These are phyloP conservation scores for Boletus reticulatus DNA, from an alignment of 768 basidiomycete genomes.

Conservation along the genomic window DNA sequence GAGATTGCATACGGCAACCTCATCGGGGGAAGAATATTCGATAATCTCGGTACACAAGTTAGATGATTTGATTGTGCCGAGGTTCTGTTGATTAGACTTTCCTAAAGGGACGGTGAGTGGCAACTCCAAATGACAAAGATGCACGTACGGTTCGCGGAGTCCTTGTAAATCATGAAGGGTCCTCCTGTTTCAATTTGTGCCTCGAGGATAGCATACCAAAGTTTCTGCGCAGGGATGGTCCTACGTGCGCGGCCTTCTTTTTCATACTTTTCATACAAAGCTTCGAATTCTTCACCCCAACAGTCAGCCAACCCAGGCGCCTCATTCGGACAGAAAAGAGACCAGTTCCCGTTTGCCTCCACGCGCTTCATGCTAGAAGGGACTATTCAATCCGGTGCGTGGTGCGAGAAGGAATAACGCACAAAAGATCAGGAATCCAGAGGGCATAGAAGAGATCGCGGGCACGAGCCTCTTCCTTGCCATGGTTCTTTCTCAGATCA, in stretches of 20 bases:
- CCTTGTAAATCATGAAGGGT: slow-evolving; percentile 99
- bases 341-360: slow-evolving; percentile 86
- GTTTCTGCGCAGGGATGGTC: slow-evolving; percentile 89
- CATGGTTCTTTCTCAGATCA: slow-evolving; percentile 97
- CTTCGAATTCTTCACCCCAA: slow-evolving; percentile 87
- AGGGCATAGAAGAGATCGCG: slow-evolving; percentile 97
- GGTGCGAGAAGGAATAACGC: slow-evolving; percentile 25
- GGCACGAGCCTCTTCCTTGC: slow-evolving; percentile 95
- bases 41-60: slow-evolving; percentile 99
- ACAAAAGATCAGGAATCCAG: slow-evolving; percentile 98
- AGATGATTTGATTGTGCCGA: slow-evolving; percentile 98
- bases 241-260: slow-evolving; percentile 83
- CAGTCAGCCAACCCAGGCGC: slow-evolving; percentile 89
- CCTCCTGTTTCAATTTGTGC: slow-evolving; percentile 97
- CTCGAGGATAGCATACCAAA: slow-evolving; percentile 97
- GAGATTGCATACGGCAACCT: slow-evolving; percentile 97
- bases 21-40: slow-evolving; percentile 96
- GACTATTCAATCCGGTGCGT: not conserved
- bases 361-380: slow-evolving; percentile 89
- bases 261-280: slow-evolving; percentile 84
- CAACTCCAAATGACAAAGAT: not conserved
- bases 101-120: slow-evolving; percentile 39
- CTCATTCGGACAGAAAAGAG: slow-evolving; percentile 97
- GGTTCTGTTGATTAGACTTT: slow-evolving; percentile 98
- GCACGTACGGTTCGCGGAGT: slow-evolving; percentile 81